Conservation (phyloP, 108 stramenopile genomes). For the Cyclostephanos tholiformis region DNA sequence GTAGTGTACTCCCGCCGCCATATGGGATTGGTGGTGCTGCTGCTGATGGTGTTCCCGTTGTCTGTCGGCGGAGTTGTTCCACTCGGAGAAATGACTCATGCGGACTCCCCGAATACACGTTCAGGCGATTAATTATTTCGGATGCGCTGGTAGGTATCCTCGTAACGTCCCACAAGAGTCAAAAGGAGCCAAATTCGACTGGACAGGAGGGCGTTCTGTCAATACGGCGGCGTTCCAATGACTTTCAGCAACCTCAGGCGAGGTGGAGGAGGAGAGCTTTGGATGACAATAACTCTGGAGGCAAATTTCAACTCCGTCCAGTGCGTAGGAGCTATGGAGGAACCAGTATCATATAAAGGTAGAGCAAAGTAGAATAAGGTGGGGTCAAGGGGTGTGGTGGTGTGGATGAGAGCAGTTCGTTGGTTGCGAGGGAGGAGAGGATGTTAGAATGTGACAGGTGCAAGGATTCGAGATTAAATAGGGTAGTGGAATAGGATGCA, state of each 20-base stretch:
- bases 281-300: background rate
- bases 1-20: background rate
- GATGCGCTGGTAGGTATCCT: background rate
- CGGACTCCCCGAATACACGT: background rate
- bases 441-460: background rate
- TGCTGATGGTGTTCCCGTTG: background rate
- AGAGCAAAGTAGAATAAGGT: background rate
- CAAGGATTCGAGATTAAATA: background rate
- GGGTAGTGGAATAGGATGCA: background rate
- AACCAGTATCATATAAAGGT: background rate
- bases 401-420: background rate
- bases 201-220: background rate
- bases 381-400: background rate
- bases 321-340: background rate
- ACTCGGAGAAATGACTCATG: background rate
- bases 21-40: background rate
- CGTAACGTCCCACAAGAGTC: background rate
- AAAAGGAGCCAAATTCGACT: background rate
- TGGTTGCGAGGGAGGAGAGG: background rate
- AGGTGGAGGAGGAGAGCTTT: background rate
- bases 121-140: background rate
- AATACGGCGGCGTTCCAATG: background rate
- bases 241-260: background rate
- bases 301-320: slow-evolving; percentile 6
- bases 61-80: background rate